Conservation (phyloP, 306 rosid genomes). For the Pueraria montana region DNA sequence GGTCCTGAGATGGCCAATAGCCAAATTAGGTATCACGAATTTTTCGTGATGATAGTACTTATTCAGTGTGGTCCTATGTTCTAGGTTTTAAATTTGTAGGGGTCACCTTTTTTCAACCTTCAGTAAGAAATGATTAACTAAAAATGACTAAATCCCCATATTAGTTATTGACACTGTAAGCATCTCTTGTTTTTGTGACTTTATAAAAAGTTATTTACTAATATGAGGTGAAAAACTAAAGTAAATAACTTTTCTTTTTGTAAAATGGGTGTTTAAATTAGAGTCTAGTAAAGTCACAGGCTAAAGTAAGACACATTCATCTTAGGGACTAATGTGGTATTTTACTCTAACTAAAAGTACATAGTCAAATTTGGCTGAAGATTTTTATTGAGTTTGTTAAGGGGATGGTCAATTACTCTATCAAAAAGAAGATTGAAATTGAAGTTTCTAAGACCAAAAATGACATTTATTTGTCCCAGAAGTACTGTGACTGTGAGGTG, state of each 20-base stretch:
- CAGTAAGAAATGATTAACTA: not conserved
- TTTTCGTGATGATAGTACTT: conserved; percentile 7
- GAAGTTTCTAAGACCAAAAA: not conserved
- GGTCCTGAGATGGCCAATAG: not conserved
- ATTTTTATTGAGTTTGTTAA: not conserved
- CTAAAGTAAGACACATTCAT: no score
- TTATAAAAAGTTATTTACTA: no score
- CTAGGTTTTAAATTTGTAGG: conserved; percentile 14
- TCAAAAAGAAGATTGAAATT: not conserved
- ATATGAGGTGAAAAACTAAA: no score
- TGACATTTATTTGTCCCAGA: not conserved
- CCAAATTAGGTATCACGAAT: conserved; percentile 5
- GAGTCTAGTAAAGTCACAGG: no score
- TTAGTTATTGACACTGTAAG: not conserved
- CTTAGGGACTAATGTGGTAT: no score
- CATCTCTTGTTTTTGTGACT: not conserved
- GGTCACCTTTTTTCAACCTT: not conserved
- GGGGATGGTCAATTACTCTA: not conserved
- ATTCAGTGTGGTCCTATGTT: conserved; percentile 41
- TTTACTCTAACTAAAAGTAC: no score
- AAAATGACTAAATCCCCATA: not conserved
- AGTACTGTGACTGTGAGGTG: not conserved
- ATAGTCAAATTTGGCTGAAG: not conserved
- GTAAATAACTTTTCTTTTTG: no score
- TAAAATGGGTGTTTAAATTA: no score